Conservation (phyloP, 2,329 filamentous ascomycete genomes). For the Curvularia verruculosa region DNA sequence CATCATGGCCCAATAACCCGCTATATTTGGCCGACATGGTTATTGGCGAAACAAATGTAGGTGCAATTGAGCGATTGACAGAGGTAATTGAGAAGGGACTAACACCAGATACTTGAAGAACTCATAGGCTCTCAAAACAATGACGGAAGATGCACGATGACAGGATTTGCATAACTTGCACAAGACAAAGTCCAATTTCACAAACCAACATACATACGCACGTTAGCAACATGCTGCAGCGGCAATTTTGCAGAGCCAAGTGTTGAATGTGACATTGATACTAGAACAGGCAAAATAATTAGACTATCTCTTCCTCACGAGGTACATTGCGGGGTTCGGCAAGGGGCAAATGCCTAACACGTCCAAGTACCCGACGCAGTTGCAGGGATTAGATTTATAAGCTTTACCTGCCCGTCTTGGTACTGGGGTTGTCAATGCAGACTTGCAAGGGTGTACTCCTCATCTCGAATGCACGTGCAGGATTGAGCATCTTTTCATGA, state of each 20-base stretch:
- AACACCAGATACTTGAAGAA: neutral
- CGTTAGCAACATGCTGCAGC: neutral
- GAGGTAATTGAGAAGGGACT: neutral
- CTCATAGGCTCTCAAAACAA: neutral
- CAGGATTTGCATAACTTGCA: neutral
- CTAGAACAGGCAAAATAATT: constrained; percentile 6
- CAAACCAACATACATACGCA: neutral
- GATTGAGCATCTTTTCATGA: constrained; percentile 1
- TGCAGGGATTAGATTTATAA: constrained; percentile 27
- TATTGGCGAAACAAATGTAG: constrained; percentile 1
- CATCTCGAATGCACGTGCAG: constrained; percentile 16
- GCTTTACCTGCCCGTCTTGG: constrained; percentile 29
- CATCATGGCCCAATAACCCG: constrained; percentile 36
- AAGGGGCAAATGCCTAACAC: constrained; percentile 19
- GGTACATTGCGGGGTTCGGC: constrained; percentile 12
- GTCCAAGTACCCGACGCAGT: constrained; percentile 17
- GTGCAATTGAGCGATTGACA: neutral
- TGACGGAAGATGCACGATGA: neutral
- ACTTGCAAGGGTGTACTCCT: constrained; percentile 15
- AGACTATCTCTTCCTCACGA: constrained; percentile 19
- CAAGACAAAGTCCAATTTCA: neutral
- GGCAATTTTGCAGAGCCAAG: neutral
- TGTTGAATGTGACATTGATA: neutral
- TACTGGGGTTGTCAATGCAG: constrained; percentile 21
- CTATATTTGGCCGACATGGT: constrained; percentile 39